Base-by-base conservation (phyloP, 2,329 filamentous ascomycete species). In the Trematosphaeria pertusa region DNA sequence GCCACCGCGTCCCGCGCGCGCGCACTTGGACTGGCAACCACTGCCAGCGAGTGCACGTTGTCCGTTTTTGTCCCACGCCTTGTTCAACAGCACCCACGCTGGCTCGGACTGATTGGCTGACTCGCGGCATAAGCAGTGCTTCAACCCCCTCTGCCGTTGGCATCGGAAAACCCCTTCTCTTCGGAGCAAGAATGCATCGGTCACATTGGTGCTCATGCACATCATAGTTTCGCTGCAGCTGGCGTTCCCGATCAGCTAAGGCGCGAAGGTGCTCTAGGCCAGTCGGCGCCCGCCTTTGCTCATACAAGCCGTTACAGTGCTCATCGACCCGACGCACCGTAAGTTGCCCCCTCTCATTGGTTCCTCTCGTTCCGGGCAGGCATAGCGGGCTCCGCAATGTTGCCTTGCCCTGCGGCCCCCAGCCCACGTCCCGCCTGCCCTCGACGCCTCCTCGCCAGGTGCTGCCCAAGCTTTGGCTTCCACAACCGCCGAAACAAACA, bases 241-340 rank as follows among this genome's bases (percentile, higher is more conserved):
- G 63, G 64, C 52, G 69, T 73, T 58, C 74, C 79, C 59, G 78
- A 81, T 60, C 73, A 73, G 54, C 71, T 75, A 64, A 76, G 79
- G 61, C 78, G 78, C 71, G 78, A 81, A 67, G 74, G 73, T 60
- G 64, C 70, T 49, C 70, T 81, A 61, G 71, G 72, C 57, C 74
- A 79, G 59, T 73, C 75, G 62, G 62, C 75, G 46, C 64, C 70
- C 46, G 71, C 73, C 59, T 70, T 75, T 41, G 74, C 75, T 48
- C 75, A 74, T 66, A 64, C 77, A 54, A 54, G 59, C 72, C 75
- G 78, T 72, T 82, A 79, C 74, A 73, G 75, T 64, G 61, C 77
- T 70, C 75, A 75, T 68, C 78, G 77, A 71, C 71, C 77, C 75
- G 79, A 83, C 69, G 70, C 75, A 70, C 75, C 74, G 81, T 83